These are phyloP conservation scores for Exserohilum rostratum DNA, from an alignment of 2,329 filamentous ascomycete genomes.

Conservation along the genomic window DNA sequence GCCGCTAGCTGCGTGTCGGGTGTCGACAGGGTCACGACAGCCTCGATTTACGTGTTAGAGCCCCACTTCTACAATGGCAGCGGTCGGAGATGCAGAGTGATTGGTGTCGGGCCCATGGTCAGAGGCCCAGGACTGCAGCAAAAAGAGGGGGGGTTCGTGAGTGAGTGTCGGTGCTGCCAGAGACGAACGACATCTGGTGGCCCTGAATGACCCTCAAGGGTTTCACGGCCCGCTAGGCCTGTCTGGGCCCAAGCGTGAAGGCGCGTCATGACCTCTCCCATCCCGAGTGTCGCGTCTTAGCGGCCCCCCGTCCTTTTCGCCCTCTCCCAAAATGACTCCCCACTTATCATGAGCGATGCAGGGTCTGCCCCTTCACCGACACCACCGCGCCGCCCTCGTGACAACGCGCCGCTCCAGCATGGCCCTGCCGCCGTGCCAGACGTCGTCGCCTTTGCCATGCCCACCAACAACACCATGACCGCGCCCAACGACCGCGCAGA, in stretches of 20 bases:
- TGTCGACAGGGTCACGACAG: slow-evolving; percentile 25
- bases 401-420: slow-evolving; percentile 19
- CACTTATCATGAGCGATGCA: slow-evolving; percentile 32
- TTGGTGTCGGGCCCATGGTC: slow-evolving; percentile 26
- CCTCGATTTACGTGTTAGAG: slow-evolving; percentile 9
- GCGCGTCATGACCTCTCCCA: slow-evolving; percentile 27
- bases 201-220: slow-evolving; percentile 21
- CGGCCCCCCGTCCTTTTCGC: slow-evolving; percentile 7
- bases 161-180: slow-evolving; percentile 18
- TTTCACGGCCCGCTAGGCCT: slow-evolving; percentile 18
- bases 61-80: slow-evolving; percentile 21
- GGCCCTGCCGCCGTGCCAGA: slow-evolving; percentile 9
- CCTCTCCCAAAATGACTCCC: slow-evolving; percentile 22
- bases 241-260: slow-evolving; percentile 18
- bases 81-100: slow-evolving; percentile 10
- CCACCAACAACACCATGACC: slow-evolving; percentile 23
- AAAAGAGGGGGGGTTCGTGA: slow-evolving; percentile 18
- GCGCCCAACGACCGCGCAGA: neutral
- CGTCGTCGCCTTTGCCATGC: slow-evolving; percentile 19
- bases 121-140: slow-evolving; percentile 16
- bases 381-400: slow-evolving; percentile 12
- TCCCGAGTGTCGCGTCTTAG: slow-evolving; percentile 20
- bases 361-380: slow-evolving; percentile 19
- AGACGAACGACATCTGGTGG: slow-evolving; percentile 19
- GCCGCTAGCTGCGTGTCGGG: slow-evolving; percentile 18